Conservation (phyloP, 305 asterid genomes). For the Fraxinus sp. region DNA sequence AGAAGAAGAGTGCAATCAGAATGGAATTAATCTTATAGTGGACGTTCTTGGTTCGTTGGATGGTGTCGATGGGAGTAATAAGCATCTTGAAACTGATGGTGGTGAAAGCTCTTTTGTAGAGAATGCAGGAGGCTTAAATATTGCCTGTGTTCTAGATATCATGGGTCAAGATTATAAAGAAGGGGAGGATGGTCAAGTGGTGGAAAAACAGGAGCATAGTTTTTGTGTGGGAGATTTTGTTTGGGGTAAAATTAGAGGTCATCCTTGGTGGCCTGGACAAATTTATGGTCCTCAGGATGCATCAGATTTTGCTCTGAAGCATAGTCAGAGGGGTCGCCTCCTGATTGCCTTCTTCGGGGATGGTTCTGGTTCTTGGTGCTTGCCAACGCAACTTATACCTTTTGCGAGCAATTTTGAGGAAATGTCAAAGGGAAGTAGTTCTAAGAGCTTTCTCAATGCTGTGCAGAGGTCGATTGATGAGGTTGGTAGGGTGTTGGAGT, state of each 20-base stretch:
- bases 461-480: slow-evolving; percentile 50
- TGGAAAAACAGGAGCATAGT: slow-evolving; percentile 16
- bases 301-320: slow-evolving; percentile 45
- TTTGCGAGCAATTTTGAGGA: slow-evolving; percentile 48
- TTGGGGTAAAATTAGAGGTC: slow-evolving; percentile 71
- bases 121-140: slow-evolving; percentile 15
- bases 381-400: slow-evolving; percentile 46
- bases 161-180: slow-evolving; percentile 8
- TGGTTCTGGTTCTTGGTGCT: slow-evolving; percentile 65
- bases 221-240: slow-evolving; percentile 63
- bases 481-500: slow-evolving; percentile 51
- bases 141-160: not conserved
- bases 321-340: slow-evolving; percentile 38
- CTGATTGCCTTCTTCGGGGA: slow-evolving; percentile 68
- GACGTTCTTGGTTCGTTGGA: slow-evolving; percentile 14
- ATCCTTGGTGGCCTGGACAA: slow-evolving; percentile 85
- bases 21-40: slow-evolving; percentile 10
- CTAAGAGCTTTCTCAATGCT: slow-evolving; percentile 48
- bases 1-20: not conserved
- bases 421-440: slow-evolving; percentile 48
- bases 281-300: slow-evolving; percentile 55
- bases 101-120: slow-evolving; percentile 12
- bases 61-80: not conserved
- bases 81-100: not conserved
- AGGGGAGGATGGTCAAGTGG: slow-evolving; percentile 12